These are phyloP conservation scores for Tricholoma bakamatsutake DNA, from an alignment of 768 basidiomycete genomes.

Conservation along the genomic window DNA sequence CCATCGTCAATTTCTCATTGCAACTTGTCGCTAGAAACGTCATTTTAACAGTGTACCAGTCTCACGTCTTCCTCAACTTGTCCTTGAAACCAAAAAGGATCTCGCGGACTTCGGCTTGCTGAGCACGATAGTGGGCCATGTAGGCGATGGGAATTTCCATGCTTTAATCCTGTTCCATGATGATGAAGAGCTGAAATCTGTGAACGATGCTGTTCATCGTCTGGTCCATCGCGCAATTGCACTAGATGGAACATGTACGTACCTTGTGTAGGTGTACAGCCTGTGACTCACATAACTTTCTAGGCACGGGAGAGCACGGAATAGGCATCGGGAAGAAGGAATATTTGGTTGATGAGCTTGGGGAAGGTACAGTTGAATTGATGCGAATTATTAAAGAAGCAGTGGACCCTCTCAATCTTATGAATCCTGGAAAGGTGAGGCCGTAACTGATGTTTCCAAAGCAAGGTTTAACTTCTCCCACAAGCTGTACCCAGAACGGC, in stretches of 20 bases:
- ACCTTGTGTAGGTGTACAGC: background rate
- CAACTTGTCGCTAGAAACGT: background rate
- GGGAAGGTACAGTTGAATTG: constrained; percentile 71
- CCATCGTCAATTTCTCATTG: background rate
- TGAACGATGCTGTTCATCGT: constrained; percentile 59
- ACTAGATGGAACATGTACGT: constrained; percentile 72
- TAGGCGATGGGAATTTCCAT: constrained; percentile 66
- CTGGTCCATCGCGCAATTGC: constrained; percentile 66
- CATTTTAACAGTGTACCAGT: constrained; percentile 53
- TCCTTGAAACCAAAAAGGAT: constrained; percentile 77
- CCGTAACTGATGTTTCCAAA: background rate
- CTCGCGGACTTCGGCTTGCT: constrained; percentile 47
- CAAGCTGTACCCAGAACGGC: constrained; percentile 1
- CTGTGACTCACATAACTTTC: background rate
- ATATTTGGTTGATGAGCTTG: constrained; percentile 80
- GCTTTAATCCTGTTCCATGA: constrained; percentile 52
- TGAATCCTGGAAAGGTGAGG: constrained; percentile 79
- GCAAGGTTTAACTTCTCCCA: background rate
- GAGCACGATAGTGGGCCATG: constrained; percentile 78
- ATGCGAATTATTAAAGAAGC: constrained; percentile 83
- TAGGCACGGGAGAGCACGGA: constrained; percentile 84
- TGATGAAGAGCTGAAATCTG: constrained; percentile 50
- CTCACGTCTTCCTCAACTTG: constrained; percentile 60
- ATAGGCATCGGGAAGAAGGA: constrained; percentile 84
- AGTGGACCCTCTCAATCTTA: constrained; percentile 72